Conservation (phyloP, 192 early-diverging fungal species). For the Spinellus fusiger region DNA sequence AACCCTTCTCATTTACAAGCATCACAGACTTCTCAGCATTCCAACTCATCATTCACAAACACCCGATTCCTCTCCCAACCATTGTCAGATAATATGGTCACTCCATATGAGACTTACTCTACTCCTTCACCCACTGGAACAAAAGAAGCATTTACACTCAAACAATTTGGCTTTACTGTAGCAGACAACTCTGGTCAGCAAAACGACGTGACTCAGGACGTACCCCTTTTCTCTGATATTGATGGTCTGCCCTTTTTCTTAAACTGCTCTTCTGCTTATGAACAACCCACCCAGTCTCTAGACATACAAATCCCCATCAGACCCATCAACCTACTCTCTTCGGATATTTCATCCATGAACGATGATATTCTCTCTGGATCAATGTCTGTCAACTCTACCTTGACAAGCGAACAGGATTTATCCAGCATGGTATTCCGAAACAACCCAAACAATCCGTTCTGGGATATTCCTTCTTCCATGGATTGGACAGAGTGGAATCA, state of each 20-base stretch:
- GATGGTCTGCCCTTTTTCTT: not conserved
- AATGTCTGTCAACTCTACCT: not conserved
- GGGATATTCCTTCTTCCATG: slow-evolving; percentile 22
- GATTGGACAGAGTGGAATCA: slow-evolving; percentile 30
- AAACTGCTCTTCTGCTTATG: not conserved
- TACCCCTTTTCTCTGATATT: slow-evolving; percentile 6
- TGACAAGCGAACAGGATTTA: not conserved
- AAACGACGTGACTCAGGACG: slow-evolving; percentile 4
- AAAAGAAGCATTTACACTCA: slow-evolving; percentile 24
- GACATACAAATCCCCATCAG: too few relatives aligned
- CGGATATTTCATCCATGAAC: too few relatives aligned
- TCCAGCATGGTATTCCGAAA: slow-evolving; percentile 18
- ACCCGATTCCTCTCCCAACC: not conserved
- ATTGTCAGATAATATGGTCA: not conserved
- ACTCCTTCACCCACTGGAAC: slow-evolving; percentile 10
- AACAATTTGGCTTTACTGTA: slow-evolving; percentile 28
- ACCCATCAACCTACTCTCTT: too few relatives aligned
- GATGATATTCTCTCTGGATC: not conserved
- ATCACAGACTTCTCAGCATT: too few relatives aligned
- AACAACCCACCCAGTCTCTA: not conserved
- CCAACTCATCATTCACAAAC: not conserved
- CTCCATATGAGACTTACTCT: not conserved
- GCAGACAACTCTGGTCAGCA: slow-evolving; percentile 7
- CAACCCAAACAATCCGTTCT: slow-evolving; percentile 31
- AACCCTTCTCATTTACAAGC: too few relatives aligned